Evolutionary conservation across 1,284 basidiomycete species (phyloP).

Genomic region (Schizophyllum commune): DNA sequence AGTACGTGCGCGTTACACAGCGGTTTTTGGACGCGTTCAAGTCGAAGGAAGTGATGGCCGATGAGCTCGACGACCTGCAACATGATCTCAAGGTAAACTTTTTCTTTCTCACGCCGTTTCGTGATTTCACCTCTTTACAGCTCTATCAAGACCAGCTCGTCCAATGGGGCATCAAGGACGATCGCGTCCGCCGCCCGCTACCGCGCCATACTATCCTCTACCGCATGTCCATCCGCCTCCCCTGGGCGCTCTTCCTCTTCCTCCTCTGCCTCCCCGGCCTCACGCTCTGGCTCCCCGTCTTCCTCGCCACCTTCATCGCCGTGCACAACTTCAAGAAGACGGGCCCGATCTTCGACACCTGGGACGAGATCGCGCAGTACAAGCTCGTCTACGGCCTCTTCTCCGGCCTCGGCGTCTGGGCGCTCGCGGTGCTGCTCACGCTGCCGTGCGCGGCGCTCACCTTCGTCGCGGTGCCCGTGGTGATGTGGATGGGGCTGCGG

Average conservation of each 20-base stretch:
- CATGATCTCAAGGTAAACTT: constrained; percentile 63
- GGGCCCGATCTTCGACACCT: constrained; percentile 74
- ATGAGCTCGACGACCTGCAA: constrained; percentile 30
- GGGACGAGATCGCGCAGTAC: constrained; percentile 83
- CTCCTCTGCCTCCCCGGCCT: constrained; percentile 74
- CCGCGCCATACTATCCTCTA: constrained; percentile 46
- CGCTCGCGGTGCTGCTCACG: constrained; percentile 42
- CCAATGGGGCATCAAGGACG: constrained; percentile 67
- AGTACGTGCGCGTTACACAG: constrained; percentile 69
- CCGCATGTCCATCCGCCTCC: constrained; percentile 57
- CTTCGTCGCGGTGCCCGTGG: constrained; percentile 48
- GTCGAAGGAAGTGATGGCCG: constrained; percentile 19
- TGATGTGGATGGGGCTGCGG: constrained; percentile 83
- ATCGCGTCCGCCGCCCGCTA: constrained; percentile 65
- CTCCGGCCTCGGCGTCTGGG: constrained; percentile 63
- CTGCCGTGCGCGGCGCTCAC: constrained; percentile 54
- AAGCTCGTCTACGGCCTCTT: constrained; percentile 77
- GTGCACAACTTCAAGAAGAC: constrained; percentile 67
- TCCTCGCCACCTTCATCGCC: constrained; percentile 57
- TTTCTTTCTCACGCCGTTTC: constrained; percentile 4
- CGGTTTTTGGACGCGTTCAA: constrained; percentile 75
- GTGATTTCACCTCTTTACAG: constrained; percentile 26
- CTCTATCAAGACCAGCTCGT: constrained; percentile 66
- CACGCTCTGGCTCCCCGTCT: constrained; percentile 71
- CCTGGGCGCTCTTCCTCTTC: constrained; percentile 60